Evolutionary conservation across 805 yeast species (phyloP), one percentile per base, ranked within the genome.

Genomic region (Candida andamanensis): DNA sequence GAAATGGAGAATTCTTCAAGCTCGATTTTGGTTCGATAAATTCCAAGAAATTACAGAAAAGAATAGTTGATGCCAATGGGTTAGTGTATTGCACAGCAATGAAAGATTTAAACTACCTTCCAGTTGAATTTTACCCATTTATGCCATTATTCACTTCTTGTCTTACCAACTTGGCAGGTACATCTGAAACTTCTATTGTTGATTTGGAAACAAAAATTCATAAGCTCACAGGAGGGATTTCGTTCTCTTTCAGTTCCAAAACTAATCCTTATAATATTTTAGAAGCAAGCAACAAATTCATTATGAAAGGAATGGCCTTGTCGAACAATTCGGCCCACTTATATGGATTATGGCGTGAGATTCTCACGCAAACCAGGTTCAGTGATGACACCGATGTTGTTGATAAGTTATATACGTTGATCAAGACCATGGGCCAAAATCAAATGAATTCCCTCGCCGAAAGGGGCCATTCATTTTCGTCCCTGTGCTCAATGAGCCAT

Each of bases 131-230:
- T 28, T 69, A 80, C 33, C 78, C 80, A 22, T 87, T 74, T 43
- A 53, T 92, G 39, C 84, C 95, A 0, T 54, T 92, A 27, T 92
- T 84, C 58, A 65, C 81, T 7, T 82, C 80, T 17, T 81, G 95
- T 28, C 62, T 92, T 39, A 82, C 95, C 3, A 85, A 80, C 50
- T 66, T 92, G 41, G 69, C 70, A 0, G 98, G 98, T n/a, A 90
- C 98, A 1, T 52, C 63, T 6, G 48, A 56, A 6, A 78, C 80
- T 37, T 52, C 80, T 1, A 85, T 85, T 73, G 83, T 85, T 15
- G 81, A 79, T 22, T 70, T 92, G 36, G 97, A 90, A 50, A 87
- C 89, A 44, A 77, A 79, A 27, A 87, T 92, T 44, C 85, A 81
- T 49, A 63, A 80, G 30, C 68, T 72, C 35, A 87, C 97, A 0